These are phyloP conservation scores for Echium plantagineum DNA, from an alignment of 257 asterid genomes.

Conservation along the genomic window DNA sequence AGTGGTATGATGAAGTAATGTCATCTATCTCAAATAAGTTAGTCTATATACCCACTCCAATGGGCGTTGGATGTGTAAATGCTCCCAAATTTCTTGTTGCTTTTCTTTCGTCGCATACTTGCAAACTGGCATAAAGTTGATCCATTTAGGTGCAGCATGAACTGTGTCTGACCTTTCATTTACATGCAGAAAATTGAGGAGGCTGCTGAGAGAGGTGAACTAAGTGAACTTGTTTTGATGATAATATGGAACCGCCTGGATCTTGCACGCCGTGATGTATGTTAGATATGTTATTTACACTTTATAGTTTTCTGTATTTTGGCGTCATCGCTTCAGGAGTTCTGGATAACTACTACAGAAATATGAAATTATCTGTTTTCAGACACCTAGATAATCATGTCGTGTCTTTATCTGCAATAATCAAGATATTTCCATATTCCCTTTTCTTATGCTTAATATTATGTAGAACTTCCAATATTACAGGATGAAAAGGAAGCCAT, in stretches of 20 bases:
- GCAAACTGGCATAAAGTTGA: background rate
- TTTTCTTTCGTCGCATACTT: background rate
- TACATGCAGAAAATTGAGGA: slow-evolving; percentile 80
- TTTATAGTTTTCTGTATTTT: slow-evolving; percentile 5
- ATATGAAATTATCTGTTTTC: background rate
- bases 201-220: slow-evolving; percentile 94
- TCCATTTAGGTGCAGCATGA: background rate
- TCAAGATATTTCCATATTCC: background rate
- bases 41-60: background rate
- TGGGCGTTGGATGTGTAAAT: too few relatives aligned
- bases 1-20: too few relatives aligned
- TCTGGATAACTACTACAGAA: background rate
- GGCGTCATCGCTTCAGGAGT: slow-evolving; percentile 2
- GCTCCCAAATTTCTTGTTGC: background rate
- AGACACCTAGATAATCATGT: background rate
- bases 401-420: background rate
- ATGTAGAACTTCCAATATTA: background rate
- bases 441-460: background rate
- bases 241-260: slow-evolving; percentile 91
- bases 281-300: slow-evolving; percentile 16
- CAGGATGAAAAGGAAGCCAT: slow-evolving; percentile 96
- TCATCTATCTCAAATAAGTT: too few relatives aligned
- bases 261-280: slow-evolving; percentile 94
- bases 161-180: background rate
- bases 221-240: slow-evolving; percentile 69